A percentile compares a stretch with the other conserved stretches of the same genome.
Conservation (phyloP, 345 rosid genomes). For the Aegle marmelos region DNA sequence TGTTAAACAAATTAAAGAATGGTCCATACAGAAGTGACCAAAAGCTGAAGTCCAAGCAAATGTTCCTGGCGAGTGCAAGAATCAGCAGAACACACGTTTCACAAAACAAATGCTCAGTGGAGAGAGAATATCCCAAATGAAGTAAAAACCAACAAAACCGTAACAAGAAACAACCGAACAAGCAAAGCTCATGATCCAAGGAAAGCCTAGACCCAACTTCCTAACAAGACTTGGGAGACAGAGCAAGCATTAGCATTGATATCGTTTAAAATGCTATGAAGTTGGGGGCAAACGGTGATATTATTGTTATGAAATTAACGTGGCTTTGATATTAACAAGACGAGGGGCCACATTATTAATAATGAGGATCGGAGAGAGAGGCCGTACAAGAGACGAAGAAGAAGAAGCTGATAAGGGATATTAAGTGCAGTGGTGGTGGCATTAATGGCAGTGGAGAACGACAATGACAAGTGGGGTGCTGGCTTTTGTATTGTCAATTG, state of each 20-base stretch:
- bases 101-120: neutral
- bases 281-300: too few species aligned
- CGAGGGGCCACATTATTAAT: neutral
- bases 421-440: constrained; percentile 10
- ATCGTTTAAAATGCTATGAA: neutral
- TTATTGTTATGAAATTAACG: neutral
- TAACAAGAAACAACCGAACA: constrained; percentile 13
- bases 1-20: constrained; percentile 4
- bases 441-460: constrained; percentile 18
- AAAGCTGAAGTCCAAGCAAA: constrained; percentile 17
- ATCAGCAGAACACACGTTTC: neutral
- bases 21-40: neutral
- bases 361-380: neutral
- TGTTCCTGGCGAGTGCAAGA: neutral
- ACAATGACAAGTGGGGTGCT: constrained; percentile 15
- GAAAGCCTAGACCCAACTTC: constrained; percentile 5
- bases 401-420: constrained; percentile 19
- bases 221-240: constrained; percentile 1
- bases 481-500: neutral
- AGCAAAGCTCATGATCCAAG: constrained; percentile 26
- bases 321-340: constrained; percentile 4
- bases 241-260: neutral
- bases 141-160: neutral
- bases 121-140: neutral
- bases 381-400: constrained; percentile 12